Percentiles rank a stretch among this genome's conserved stretches.
Conservation (phyloP, 345 rosid genomes). For the Brassica napus region DNA sequence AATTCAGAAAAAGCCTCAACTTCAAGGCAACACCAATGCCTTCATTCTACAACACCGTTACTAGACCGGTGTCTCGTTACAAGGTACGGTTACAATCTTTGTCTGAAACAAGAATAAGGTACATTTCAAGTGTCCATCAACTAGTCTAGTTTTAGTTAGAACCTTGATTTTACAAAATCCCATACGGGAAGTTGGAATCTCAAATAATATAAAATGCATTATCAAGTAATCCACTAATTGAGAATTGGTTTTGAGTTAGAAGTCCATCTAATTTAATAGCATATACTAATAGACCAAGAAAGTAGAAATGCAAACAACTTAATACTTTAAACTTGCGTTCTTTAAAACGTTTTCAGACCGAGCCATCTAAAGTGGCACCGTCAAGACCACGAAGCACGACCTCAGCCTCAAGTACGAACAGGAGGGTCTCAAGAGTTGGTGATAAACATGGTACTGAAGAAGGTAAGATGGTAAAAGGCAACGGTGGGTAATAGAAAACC, state of each 20-base stretch:
- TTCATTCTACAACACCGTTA: slow-evolving; percentile 59
- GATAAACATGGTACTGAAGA: slow-evolving; percentile 15
- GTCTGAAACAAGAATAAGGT: not conserved
- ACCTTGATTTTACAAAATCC: too few relatives aligned
- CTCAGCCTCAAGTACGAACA: slow-evolving; percentile 7
- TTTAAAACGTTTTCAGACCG: slow-evolving; percentile 20
- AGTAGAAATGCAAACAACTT: not conserved
- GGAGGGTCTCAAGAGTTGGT: slow-evolving; percentile 13
- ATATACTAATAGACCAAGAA: not conserved
- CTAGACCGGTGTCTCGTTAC: slow-evolving; percentile 38
- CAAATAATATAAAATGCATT: not conserved
- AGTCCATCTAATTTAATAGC: too few relatives aligned
- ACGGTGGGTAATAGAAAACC: slow-evolving; percentile 5
- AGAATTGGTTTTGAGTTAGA: too few relatives aligned
- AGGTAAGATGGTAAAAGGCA: slow-evolving; percentile 14
- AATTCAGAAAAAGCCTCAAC: slow-evolving; percentile 69
- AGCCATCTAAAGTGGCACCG: slow-evolving; percentile 14
- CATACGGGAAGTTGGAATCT: too few relatives aligned
- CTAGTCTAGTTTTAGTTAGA: not conserved
- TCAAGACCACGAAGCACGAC: slow-evolving; percentile 15
- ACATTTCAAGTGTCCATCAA: not conserved
- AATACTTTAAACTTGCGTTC: slow-evolving; percentile 2
- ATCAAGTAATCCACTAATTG: too few relatives aligned
- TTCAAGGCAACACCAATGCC: slow-evolving; percentile 93
- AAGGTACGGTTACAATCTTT: slow-evolving; percentile 46